Conservation (phyloP, 2,329 filamentous ascomycete species). For the Pseudocercospora ulei region DNA sequence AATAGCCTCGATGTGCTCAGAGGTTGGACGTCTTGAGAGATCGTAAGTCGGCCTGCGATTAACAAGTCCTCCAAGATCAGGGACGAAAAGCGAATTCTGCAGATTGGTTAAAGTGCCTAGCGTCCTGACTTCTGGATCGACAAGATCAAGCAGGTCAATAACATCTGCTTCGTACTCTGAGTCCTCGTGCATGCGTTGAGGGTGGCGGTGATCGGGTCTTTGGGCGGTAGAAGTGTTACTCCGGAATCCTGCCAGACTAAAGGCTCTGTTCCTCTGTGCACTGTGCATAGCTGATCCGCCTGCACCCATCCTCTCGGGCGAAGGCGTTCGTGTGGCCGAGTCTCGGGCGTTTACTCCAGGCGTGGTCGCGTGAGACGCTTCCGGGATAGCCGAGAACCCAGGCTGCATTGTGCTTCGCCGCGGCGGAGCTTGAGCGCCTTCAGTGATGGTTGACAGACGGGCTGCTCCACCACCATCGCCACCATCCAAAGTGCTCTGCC, state of each 20-base stretch:
- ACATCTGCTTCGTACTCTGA: constrained; percentile 52
- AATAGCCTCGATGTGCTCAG: constrained; percentile 17
- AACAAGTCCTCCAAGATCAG: constrained; percentile 63
- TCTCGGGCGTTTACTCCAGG: constrained; percentile 21
- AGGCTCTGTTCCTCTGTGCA: constrained; percentile 25
- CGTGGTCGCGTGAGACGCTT: constrained; percentile 17
- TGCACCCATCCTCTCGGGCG: constrained; percentile 15
- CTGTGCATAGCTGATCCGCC: constrained; percentile 25
- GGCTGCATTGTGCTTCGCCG: constrained; percentile 11
- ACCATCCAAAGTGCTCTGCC: constrained; percentile 25
- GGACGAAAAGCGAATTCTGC: constrained; percentile 80
- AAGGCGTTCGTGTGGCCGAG: constrained; percentile 19
- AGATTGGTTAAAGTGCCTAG: constrained; percentile 79
- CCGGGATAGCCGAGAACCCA: constrained; percentile 14
- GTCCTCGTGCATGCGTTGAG: constrained; percentile 10
- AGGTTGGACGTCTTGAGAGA: constrained; percentile 47
- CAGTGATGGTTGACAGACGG: constrained; percentile 28
- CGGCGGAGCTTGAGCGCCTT: constrained; percentile 22
- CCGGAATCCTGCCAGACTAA: constrained; percentile 18
- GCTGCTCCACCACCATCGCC: constrained; percentile 2
- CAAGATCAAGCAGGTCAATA: constrained; percentile 58
- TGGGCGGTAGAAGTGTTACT: constrained; percentile 17
- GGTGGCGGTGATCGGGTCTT: constrained; percentile 13
- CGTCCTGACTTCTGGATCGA: constrained; percentile 74
- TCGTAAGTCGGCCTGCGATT: constrained; percentile 73